Base-by-base conservation (phyloP, 768 basidiomycete species). In the Leccinum barrowsii region DNA sequence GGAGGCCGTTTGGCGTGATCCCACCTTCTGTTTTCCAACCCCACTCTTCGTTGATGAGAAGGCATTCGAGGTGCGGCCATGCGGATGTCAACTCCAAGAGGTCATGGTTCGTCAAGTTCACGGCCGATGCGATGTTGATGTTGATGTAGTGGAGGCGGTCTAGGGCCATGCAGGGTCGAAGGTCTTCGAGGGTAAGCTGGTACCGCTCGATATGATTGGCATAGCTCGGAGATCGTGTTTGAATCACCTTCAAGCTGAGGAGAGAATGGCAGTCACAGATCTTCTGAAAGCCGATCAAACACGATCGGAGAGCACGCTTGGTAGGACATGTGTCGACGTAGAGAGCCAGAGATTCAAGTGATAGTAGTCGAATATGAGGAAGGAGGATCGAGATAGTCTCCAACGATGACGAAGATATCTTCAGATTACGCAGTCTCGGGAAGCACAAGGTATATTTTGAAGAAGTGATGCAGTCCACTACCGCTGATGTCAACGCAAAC, bases 21-120 rank as follows among this genome's bases (percentile, higher is more conserved):
- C 64, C 67, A 8, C 54, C 47, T 13, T 50, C 49, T 21, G 55
- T 48, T 13, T 55, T 56, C 64, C 67, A 69, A 15, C 67, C 67
- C 56, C 58, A 67, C 11, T 62, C 56, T 42, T 58, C 52, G 26
- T 69, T 68, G 10, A 68, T 57, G 53, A 57, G 42, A 10, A 68
- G 56, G 12, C 26, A 17, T 19, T 66, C 52, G 4, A 69, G 52
- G 12, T 37, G 59, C 4, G 65, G 65, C 60, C 67, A 68, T 3
- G 62, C 56, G 11, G 65, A 52, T 0, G 62, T 62, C 48, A 68
- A n/a, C 8, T 52, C 48, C 21, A 64, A 34, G 21, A 67, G 32
- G 53, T 61, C 59, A 4, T 44, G 12, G 17, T 64, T 60, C 5
- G 40, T 37, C 50, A 69, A 40, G 15, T 54, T 47, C 7, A 69